Conservation (phyloP, 306 rosid species). For the Vigna trinervia region DNA sequence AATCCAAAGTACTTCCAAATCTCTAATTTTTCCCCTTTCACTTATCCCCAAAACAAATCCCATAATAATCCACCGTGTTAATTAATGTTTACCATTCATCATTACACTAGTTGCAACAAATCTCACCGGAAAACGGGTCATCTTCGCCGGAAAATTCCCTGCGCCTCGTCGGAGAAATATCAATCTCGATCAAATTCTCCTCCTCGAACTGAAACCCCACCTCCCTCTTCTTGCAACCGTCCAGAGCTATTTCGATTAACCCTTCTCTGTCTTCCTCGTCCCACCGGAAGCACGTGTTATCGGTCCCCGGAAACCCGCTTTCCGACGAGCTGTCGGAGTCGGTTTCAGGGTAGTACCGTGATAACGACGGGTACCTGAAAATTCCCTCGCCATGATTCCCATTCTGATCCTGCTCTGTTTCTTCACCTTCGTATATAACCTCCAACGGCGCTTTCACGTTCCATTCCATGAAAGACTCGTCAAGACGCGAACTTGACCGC, state of each 20-base stretch:
- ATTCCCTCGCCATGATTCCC: constrained; percentile 33
- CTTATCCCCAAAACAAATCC: constrained; percentile 39
- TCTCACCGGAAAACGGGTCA: constrained; percentile 47
- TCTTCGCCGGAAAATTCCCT: constrained; percentile 50
- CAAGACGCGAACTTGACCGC: constrained; percentile 52
- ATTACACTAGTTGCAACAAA: constrained; percentile 51
- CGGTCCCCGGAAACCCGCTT: constrained; percentile 48
- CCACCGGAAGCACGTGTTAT: constrained; percentile 56
- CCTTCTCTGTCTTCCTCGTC: constrained; percentile 86
- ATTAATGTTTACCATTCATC: constrained; percentile 21
- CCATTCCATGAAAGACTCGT: constrained; percentile 75
- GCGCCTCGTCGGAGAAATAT: constrained; percentile 56
- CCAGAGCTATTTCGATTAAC: constrained; percentile 84
- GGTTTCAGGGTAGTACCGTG: constrained; percentile 78
- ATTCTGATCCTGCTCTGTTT: constrained; percentile 48
- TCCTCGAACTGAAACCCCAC: constrained; percentile 56
- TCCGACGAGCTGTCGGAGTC: constrained; percentile 83
- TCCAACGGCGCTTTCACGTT: constrained; percentile 85
- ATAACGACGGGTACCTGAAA: constrained; percentile 59
- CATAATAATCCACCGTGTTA: constrained; percentile 40
- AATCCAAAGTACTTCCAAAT: constrained; percentile 36
- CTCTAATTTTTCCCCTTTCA: constrained; percentile 25
- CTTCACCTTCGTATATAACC: constrained; percentile 78
- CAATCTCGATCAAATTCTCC: constrained; percentile 67
- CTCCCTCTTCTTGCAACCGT: constrained; percentile 47